phyloP scores from a whole-genome alignment of 2,329 filamentous ascomycete species.

The Penicillium sp. region DNA sequence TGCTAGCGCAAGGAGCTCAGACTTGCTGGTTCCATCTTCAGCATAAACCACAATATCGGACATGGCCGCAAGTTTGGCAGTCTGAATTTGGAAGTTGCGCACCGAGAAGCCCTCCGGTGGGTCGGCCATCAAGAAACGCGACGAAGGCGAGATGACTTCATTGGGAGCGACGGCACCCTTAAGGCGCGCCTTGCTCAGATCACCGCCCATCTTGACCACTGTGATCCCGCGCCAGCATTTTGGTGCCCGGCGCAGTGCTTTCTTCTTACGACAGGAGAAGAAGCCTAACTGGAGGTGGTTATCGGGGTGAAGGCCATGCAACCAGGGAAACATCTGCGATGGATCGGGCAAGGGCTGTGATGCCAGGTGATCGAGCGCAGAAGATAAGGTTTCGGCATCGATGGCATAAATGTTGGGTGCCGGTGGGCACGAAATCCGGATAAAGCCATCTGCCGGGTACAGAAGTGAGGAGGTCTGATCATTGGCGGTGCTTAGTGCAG shows the following conservation, averaged over 20 bases:
- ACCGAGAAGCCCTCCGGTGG: constrained; percentile 89
- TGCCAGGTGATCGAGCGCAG: constrained; percentile 69
- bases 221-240: constrained; percentile 75
- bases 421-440: constrained; percentile 51
- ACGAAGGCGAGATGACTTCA: constrained; percentile 63
- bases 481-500: constrained; percentile 49
- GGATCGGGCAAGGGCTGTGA: constrained; percentile 78
- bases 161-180: constrained; percentile 81
- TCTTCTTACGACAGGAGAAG: constrained; percentile 73
- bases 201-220: constrained; percentile 81
- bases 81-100: constrained; percentile 94
- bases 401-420: constrained; percentile 62
- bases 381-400: constrained; percentile 60
- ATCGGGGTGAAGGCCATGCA: constrained; percentile 83
- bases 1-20: constrained; percentile 61
- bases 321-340: constrained; percentile 87
- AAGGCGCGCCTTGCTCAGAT: constrained; percentile 66
- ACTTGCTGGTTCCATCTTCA: constrained; percentile 58
- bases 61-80: constrained; percentile 76
- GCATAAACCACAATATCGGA: constrained; percentile 94
- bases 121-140: constrained; percentile 73
- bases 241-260: constrained; percentile 64
- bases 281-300: constrained; percentile 88
- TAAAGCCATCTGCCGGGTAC: constrained; percentile 65
- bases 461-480: constrained; percentile 63